phyloP scores from a whole-genome alignment of 2,329 filamentous ascomycete species.

The Colletotrichum melonis region DNA sequence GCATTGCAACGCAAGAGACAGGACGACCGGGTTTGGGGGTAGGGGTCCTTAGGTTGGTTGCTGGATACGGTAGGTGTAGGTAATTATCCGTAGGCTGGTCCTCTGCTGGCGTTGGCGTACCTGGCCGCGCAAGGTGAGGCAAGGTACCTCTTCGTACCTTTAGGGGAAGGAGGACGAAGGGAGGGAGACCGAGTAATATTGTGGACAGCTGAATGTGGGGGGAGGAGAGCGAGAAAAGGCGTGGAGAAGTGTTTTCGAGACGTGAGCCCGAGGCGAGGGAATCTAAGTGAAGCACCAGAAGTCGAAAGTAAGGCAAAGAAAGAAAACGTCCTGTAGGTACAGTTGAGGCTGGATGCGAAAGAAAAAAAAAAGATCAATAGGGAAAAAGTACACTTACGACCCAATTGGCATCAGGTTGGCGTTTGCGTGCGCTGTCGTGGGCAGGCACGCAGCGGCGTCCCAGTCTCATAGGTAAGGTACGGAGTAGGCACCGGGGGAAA shows the following conservation, averaged over 20 bases:
- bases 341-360: not conserved
- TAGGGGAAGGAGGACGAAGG: too few species aligned
- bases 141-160: not conserved
- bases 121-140: not conserved
- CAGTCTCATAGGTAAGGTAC: not conserved
- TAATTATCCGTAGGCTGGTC: too few species aligned
- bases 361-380: not conserved
- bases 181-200: not conserved
- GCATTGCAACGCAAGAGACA: slow-evolving; percentile 27
- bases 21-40: slow-evolving; percentile 19
- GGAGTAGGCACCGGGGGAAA: not conserved
- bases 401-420: not conserved
- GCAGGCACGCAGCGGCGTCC: not conserved
- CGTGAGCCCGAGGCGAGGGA: not conserved
- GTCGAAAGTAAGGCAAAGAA: not conserved
- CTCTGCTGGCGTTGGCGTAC: not conserved
- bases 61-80: not conserved
- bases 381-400: not conserved
- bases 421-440: not conserved
- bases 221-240: not conserved
- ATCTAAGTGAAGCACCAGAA: not conserved
- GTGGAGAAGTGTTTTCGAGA: not conserved
- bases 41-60: not conserved
- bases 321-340: not conserved
- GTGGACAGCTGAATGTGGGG: not conserved